These are phyloP conservation scores for Didymella pinodella DNA, from an alignment of 2,329 filamentous ascomycete species.

Conservation along the genomic window DNA sequence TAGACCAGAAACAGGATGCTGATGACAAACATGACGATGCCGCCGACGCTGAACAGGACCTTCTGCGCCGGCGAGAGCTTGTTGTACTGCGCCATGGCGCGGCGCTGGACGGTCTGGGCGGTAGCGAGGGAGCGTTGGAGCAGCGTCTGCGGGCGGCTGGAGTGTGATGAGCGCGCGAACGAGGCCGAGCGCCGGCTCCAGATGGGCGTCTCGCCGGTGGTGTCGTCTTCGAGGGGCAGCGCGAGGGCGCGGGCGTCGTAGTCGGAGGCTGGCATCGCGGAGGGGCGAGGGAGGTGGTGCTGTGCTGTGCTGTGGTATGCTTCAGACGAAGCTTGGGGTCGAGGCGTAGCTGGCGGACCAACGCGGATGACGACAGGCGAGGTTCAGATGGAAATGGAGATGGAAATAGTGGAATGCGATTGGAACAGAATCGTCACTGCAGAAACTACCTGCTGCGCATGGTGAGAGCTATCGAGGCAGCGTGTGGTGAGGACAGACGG, in stretches of 20 bases:
- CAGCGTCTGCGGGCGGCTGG: constrained; percentile 38
- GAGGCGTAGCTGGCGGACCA: constrained; percentile 15
- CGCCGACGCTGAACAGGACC: constrained; percentile 62
- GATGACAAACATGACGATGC: constrained; percentile 62
- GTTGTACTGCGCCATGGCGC: constrained; percentile 61
- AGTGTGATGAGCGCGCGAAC: constrained; percentile 51
- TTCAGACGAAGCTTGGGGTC: too few relatives aligned
- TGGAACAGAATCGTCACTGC: too few relatives aligned
- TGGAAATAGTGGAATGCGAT: too few relatives aligned
- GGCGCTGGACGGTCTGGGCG: constrained; percentile 56
- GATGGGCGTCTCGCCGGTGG: constrained; percentile 58
- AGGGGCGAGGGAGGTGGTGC: neutral
- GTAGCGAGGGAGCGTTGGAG: constrained; percentile 54
- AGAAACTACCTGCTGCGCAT: neutral
- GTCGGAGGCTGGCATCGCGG: constrained; percentile 52
- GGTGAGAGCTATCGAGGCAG: neutral
- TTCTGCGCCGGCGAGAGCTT: constrained; percentile 69
- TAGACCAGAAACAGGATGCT: constrained; percentile 76
- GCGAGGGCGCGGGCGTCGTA: constrained; percentile 63
- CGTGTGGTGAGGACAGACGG: neutral
- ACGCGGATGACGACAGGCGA: constrained; percentile 16
- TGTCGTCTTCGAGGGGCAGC: constrained; percentile 59
- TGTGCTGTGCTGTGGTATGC: neutral
- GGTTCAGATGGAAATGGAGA: too few relatives aligned
- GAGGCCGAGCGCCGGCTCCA: constrained; percentile 59